phyloP scores from a whole-genome alignment of 1,284 basidiomycete species.

The Crepidotus sp. region DNA sequence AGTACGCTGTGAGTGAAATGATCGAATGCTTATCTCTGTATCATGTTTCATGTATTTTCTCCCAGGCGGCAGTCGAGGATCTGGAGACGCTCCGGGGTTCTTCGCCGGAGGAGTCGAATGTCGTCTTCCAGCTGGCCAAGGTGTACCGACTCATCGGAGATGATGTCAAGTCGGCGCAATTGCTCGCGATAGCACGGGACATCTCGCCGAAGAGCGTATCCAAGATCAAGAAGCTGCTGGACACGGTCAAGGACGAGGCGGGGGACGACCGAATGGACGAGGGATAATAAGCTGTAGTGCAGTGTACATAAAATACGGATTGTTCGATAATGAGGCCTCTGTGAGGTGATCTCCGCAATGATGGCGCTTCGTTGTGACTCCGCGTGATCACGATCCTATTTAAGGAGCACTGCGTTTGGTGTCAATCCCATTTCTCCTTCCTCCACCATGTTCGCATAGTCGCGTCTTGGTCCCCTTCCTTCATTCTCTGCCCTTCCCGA shows the following conservation, averaged over 20 bases:
- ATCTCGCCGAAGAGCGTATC: slow-evolving; percentile 68
- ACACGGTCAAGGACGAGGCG: slow-evolving; percentile 57
- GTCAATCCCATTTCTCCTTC: slow-evolving; percentile 24
- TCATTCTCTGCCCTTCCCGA: slow-evolving; percentile 24
- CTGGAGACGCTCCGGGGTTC: slow-evolving; percentile 69
- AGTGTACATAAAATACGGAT: slow-evolving; percentile 22
- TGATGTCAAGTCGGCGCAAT: slow-evolving; percentile 69
- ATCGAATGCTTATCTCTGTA: slow-evolving; percentile 22
- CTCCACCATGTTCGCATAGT: slow-evolving; percentile 42
- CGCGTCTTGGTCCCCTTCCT: slow-evolving; percentile 22
- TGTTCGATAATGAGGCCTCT: not conserved
- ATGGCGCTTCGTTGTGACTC: slow-evolving; percentile 9
- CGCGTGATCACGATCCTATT: slow-evolving; percentile 20
- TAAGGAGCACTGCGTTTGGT: slow-evolving; percentile 21
- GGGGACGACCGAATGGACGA: slow-evolving; percentile 70
- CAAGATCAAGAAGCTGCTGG: slow-evolving; percentile 70
- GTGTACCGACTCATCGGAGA: slow-evolving; percentile 76
- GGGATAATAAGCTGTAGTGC: slow-evolving; percentile 29
- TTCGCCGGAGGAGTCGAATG: slow-evolving; percentile 89
- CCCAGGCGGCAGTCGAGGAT: slow-evolving; percentile 49
- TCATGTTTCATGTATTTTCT: slow-evolving; percentile 19
- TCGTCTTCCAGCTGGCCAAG: slow-evolving; percentile 90
- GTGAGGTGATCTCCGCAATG: slow-evolving; percentile 8
- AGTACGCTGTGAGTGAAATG: slow-evolving; percentile 61
- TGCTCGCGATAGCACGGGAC: slow-evolving; percentile 83